Conservation (phyloP, 176 grass and related monocot genomes). For the Poa pratensis region DNA sequence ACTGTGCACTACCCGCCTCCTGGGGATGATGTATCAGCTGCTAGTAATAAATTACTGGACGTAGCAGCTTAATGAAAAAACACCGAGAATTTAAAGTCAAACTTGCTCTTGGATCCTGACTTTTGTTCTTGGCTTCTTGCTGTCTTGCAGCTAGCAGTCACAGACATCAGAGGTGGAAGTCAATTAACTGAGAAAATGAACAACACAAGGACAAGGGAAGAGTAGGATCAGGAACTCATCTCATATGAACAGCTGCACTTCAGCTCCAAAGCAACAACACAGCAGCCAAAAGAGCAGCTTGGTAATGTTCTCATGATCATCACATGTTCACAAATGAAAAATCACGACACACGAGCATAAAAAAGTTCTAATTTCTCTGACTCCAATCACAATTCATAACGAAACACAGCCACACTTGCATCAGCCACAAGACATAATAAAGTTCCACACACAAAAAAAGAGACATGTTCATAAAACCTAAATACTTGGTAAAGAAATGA, state of each 20-base stretch:
- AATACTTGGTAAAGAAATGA: not conserved
- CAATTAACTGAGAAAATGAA: not conserved
- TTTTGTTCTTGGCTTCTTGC: not conserved
- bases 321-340: not conserved
- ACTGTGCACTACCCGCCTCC: conserved; percentile 45
- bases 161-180: not conserved
- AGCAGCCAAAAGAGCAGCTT: not conserved
- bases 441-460: no score
- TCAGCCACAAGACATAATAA: no score
- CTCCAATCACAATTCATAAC: not conserved
- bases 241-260: not conserved
- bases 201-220: not conserved
- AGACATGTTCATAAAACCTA: not conserved
- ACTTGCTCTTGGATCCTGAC: not conserved
- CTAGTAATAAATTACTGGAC: no score
- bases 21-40: not conserved
- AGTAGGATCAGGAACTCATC: conserved; percentile 2
- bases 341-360: not conserved
- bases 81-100: no score
- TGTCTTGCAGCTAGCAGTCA: not conserved
- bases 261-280: not conserved
- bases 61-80: no score
- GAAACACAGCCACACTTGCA: not conserved
- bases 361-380: not conserved
- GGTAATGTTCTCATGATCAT: not conserved